phyloP scores from a whole-genome alignment of 257 asterid species.

The Solanum chaucha region DNA sequence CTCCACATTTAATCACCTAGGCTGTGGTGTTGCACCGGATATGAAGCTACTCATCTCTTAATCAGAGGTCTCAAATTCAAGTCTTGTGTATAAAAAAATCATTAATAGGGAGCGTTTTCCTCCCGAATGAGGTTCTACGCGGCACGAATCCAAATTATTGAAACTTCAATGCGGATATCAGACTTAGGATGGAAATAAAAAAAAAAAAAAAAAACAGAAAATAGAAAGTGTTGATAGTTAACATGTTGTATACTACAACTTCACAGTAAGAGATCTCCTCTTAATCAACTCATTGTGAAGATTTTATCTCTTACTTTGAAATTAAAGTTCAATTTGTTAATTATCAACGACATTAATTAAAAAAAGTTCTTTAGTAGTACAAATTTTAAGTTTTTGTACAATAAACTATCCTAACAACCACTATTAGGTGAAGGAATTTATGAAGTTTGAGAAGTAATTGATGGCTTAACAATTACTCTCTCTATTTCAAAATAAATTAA shows the following conservation, averaged over 20 bases:
- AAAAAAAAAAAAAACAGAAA: background rate
- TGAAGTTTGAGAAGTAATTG: background rate
- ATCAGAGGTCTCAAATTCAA: too few species aligned
- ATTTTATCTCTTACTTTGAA: too few species aligned
- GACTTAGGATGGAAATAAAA: too few species aligned
- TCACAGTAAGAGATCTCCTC: background rate
- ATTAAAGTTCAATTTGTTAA: too few species aligned
- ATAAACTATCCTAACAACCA: background rate
- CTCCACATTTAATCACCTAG: background rate
- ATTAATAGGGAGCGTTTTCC: background rate
- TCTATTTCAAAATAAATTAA: too few species aligned
- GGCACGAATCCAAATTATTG: background rate
- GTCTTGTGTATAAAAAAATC: too few species aligned
- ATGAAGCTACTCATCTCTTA: background rate
- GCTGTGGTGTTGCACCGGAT: background rate
- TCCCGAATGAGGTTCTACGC: fast-evolving
- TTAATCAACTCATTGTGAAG: too few species aligned
- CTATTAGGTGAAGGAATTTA: background rate
- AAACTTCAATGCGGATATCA: fast-evolving
- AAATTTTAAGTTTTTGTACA: background rate
- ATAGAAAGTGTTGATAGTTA: background rate
- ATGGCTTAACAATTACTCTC: background rate
- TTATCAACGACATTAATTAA: too few species aligned
- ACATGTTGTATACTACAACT: background rate
- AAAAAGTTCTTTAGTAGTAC: background rate